Percentiles rank a stretch among this genome's conserved stretches.
These are phyloP conservation scores for Trichoderma reesei DNA, from an alignment of 495 filamentous ascomycete species.

Conservation along the genomic window DNA sequence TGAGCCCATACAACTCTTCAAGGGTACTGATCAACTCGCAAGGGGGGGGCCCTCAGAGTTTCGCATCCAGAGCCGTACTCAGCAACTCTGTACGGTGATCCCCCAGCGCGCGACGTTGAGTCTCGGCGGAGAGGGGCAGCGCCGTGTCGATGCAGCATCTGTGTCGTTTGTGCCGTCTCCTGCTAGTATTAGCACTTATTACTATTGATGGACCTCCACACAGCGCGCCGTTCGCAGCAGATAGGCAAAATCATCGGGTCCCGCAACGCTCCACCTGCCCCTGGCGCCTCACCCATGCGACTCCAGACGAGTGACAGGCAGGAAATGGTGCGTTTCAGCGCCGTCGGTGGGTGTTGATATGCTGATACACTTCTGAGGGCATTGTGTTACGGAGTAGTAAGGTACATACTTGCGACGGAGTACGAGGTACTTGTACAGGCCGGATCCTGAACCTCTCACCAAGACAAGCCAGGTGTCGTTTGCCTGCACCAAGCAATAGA, in stretches of 20 bases:
- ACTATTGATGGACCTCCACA: too few relatives aligned
- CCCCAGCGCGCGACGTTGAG: neutral
- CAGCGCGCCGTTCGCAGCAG: neutral
- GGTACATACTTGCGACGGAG: neutral
- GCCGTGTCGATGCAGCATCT: neutral
- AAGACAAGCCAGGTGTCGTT: too few relatives aligned
- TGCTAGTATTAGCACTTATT: too few relatives aligned
- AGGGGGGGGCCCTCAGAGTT: too few relatives aligned
- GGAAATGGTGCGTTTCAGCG: slow-evolving; percentile 2
- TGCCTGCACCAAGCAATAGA: too few relatives aligned
- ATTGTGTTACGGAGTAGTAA: neutral
- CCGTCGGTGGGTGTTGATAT: neutral
- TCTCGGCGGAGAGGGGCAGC: neutral
- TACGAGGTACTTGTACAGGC: neutral
- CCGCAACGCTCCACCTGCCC: neutral
- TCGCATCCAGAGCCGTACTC: too few relatives aligned
- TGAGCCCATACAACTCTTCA: too few relatives aligned
- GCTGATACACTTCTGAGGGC: neutral
- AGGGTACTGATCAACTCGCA: too few relatives aligned
- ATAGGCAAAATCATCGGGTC: neutral
- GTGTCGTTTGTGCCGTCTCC: too few relatives aligned
- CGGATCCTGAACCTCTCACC: neutral
- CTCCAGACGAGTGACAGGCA: slow-evolving; percentile 6
- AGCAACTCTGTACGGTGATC: neutral
- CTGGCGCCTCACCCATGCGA: slow-evolving; percentile 5